Conservation (phyloP, 2,329 filamentous ascomycete genomes). For the Colletotrichum incanum region DNA sequence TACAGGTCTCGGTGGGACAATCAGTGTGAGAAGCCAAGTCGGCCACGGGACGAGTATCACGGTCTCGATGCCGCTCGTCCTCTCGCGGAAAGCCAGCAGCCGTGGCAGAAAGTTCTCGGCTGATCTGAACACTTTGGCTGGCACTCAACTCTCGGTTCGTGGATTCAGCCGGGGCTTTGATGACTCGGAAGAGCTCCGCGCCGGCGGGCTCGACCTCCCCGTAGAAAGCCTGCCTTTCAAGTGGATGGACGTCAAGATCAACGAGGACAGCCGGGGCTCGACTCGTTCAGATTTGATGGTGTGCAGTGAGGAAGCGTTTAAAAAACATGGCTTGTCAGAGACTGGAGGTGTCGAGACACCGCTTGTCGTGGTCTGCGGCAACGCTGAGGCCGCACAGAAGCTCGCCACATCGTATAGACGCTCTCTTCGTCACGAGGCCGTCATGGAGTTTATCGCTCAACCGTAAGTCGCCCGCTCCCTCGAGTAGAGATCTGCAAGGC, state of each 20-base stretch:
- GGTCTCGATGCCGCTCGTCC: constrained; percentile 59
- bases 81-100: constrained; percentile 32
- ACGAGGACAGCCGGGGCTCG: constrained; percentile 4
- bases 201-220: constrained; percentile 45
- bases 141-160: constrained; percentile 18
- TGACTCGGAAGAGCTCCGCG: constrained; percentile 46
- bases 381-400: constrained; percentile 43
- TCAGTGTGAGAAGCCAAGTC: constrained; percentile 67
- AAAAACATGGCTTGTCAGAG: constrained; percentile 35
- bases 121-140: constrained; percentile 20
- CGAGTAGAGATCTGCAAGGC: neutral
- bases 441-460: constrained; percentile 46
- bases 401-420: constrained; percentile 33
- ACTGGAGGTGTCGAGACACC: constrained; percentile 43
- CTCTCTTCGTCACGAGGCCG: constrained; percentile 18
- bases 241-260: constrained; percentile 55
- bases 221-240: constrained; percentile 44
- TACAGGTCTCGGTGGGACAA: constrained; percentile 68
- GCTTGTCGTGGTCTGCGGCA: constrained; percentile 44
- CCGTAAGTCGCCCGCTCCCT: constrained; percentile 40
- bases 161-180: constrained; percentile 44
- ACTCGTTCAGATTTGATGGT: constrained; percentile 47
- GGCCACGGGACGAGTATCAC: constrained; percentile 68
- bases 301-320: constrained; percentile 49
- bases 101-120: constrained; percentile 34